phyloP scores from a whole-genome alignment of 2,329 filamentous ascomycete species.

The Tympanopsis confertula region DNA sequence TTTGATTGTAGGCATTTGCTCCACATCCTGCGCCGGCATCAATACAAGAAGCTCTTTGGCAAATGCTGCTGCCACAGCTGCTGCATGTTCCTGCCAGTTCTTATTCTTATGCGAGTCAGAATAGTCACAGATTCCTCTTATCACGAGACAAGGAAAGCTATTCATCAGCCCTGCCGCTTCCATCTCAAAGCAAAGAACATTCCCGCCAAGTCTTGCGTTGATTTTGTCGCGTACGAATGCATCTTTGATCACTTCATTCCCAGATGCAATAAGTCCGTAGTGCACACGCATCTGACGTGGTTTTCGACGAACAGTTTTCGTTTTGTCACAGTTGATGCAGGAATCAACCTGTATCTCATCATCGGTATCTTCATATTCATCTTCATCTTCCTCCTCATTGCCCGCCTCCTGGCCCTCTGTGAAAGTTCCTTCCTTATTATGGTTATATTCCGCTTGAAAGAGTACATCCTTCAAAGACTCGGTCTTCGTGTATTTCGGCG shows the following conservation, averaged over 20 bases:
- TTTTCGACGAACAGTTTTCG: too few relatives aligned
- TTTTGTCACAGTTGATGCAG: too few relatives aligned
- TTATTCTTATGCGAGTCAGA: slow-evolving; percentile 14
- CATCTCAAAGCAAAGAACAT: slow-evolving; percentile 9
- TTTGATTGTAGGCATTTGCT: too few relatives aligned
- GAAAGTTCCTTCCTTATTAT: too few relatives aligned
- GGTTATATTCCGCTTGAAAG: too few relatives aligned
- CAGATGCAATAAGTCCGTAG: slow-evolving; percentile 13
- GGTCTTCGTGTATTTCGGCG: too few relatives aligned
- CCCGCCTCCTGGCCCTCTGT: too few relatives aligned
- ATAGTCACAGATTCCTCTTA: slow-evolving; percentile 14
- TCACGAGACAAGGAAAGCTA: slow-evolving; percentile 11
- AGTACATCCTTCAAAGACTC: too few relatives aligned
- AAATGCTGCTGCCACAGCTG: slow-evolving; percentile 8
- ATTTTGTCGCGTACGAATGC: slow-evolving; percentile 8
- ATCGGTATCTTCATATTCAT: too few relatives aligned
- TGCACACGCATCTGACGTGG: slow-evolving; percentile 9
- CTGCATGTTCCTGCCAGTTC: slow-evolving; percentile 10
- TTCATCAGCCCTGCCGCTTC: slow-evolving; percentile 8
- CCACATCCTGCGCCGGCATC: too few relatives aligned
- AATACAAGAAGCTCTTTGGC: slow-evolving; percentile 7
- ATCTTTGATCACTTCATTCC: slow-evolving; percentile 11
- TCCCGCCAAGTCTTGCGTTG: slow-evolving; percentile 1
- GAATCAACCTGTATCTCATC: too few relatives aligned
- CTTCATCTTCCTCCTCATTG: too few relatives aligned